phyloP scores from a whole-genome alignment of 108 stramenopile species.

The Aurantiochytrium sp. region DNA sequence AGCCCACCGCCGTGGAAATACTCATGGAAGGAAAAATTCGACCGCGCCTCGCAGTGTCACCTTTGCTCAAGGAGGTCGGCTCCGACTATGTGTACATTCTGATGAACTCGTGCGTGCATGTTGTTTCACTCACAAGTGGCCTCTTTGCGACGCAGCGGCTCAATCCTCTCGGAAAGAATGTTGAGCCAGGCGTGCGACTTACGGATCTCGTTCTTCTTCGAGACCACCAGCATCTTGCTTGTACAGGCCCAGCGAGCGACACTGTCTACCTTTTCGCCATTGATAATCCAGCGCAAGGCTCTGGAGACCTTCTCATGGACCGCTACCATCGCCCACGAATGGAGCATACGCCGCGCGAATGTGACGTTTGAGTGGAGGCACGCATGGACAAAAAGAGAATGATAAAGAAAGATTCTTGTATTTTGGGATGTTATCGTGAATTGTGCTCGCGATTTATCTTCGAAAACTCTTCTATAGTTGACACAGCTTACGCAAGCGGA shows the following conservation, averaged over 20 bases:
- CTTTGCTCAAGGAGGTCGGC: background rate
- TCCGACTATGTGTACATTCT: constrained; percentile 10
- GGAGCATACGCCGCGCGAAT: background rate
- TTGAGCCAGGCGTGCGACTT: background rate
- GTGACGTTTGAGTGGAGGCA: background rate
- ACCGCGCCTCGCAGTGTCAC: background rate
- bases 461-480: no score
- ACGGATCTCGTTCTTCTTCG: background rate
- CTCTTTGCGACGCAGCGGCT: background rate
- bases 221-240: background rate
- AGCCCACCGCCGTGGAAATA: background rate
- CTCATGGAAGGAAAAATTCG: background rate
- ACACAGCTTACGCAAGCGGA: background rate
- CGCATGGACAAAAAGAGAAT: background rate
- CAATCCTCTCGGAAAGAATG: background rate
- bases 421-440: background rate
- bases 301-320: no score
- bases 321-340: background rate
- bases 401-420: background rate
- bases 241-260: background rate
- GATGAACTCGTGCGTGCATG: background rate
- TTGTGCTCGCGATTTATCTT: no score
- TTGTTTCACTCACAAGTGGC: background rate
- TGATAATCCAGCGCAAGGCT: background rate
- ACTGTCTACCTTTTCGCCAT: background rate